A percentile compares a stretch with the other conserved stretches of the same genome.
Evolutionary conservation across 129 eudicot species (phyloP).

Genomic region (Pittosporum tobira): DNA sequence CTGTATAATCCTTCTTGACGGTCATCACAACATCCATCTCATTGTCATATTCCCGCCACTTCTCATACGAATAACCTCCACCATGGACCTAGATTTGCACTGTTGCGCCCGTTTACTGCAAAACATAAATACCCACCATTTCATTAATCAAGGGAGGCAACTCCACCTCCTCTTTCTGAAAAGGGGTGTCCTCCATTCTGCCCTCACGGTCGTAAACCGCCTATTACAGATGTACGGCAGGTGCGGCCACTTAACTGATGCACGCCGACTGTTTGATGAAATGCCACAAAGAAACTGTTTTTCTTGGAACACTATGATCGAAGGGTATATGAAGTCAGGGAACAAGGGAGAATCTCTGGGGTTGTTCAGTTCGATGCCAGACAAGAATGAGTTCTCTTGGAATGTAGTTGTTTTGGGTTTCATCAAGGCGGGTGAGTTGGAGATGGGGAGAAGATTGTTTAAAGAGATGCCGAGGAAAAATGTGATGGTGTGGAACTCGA

Average conservation of each 20-base stretch:
- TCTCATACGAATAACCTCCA: too few relatives aligned
- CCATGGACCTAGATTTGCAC: conserved; percentile 56
- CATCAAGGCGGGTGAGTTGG: conserved; percentile 38
- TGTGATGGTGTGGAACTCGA: conserved; percentile 52
- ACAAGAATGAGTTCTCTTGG: conserved; percentile 68
- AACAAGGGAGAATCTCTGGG: conserved; percentile 23
- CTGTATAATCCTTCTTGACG: too few relatives aligned
- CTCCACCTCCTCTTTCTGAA: conserved; percentile 72
- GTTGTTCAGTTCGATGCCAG: conserved; percentile 50
- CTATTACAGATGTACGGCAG: conserved; percentile 54
- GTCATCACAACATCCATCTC: too few relatives aligned
- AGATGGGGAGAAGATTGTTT: conserved; percentile 37
- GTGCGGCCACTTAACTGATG: conserved; percentile 38
- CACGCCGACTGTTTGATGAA: conserved; percentile 67
- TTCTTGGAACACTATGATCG: conserved; percentile 77
- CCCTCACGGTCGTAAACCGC: conserved; percentile 52
- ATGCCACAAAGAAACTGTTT: conserved; percentile 61
- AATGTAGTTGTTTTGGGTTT: conserved; percentile 48
- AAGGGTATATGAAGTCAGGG: conserved; percentile 54
- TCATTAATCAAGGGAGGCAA: conserved; percentile 47
- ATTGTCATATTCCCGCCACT: too few relatives aligned
- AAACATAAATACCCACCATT: conserved; percentile 36
- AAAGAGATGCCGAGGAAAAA: conserved; percentile 61
- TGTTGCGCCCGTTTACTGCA: conserved; percentile 51
- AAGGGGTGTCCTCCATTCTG: conserved; percentile 51